phyloP scores from a whole-genome alignment of 805 yeast genomes.

The Sungouiella thailandica region DNA sequence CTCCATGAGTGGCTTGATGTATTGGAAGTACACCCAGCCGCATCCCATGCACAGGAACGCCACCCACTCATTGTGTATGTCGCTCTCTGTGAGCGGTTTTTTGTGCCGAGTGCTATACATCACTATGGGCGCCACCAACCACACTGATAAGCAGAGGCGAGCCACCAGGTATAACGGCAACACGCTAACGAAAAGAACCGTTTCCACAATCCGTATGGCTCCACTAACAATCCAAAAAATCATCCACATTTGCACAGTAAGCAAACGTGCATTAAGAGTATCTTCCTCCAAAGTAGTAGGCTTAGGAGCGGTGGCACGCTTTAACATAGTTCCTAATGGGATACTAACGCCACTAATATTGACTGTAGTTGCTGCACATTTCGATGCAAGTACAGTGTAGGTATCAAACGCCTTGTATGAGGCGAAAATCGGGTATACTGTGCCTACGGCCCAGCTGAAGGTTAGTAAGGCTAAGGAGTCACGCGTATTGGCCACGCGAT shows the following conservation, averaged over 20 bases:
- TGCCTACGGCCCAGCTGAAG: constrained; percentile 27
- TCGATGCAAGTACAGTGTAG: constrained; percentile 28
- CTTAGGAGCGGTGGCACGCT: constrained; percentile 19
- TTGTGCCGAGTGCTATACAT: constrained; percentile 32
- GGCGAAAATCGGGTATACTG: constrained; percentile 56
- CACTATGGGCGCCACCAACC: constrained; percentile 47
- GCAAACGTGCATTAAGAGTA: constrained; percentile 19
- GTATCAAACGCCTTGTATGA: constrained; percentile 53
- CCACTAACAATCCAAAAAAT: constrained; percentile 64
- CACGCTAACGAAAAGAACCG: constrained; percentile 39
- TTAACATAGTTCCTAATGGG: constrained; percentile 33
- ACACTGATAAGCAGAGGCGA: constrained; percentile 52
- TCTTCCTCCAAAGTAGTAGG: constrained; percentile 13
- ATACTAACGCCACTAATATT: constrained; percentile 35
- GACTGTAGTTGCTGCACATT: constrained; percentile 25
- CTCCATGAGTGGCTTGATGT: constrained; percentile 25
- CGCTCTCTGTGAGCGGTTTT: constrained; percentile 8
- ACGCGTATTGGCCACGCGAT: neutral
- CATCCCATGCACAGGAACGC: constrained; percentile 27
- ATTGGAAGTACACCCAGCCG: constrained; percentile 25
- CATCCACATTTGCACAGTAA: constrained; percentile 36
- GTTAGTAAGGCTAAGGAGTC: constrained; percentile 6
- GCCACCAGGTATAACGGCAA: constrained; percentile 24
- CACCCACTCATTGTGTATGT: constrained; percentile 22
- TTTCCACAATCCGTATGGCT: constrained; percentile 34